Conservation (phyloP, 345 rosid genomes). For the Diplotaxis tenuifolia region DNA sequence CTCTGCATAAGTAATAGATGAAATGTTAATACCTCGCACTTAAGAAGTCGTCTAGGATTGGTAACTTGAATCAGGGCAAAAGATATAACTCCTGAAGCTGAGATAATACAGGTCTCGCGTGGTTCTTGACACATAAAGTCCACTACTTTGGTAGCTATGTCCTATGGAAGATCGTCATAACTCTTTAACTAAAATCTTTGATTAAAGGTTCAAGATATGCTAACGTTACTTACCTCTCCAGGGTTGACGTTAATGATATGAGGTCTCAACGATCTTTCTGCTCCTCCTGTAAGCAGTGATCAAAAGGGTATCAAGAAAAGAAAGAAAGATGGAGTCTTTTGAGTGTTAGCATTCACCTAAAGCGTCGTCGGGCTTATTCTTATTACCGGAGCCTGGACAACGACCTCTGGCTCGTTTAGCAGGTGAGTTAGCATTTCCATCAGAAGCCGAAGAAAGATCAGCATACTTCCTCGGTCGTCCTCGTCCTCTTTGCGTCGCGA, state of each 20-base stretch:
- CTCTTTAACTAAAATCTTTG: neutral
- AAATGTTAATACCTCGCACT: constrained; percentile 62
- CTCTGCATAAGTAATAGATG: neutral
- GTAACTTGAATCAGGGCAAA: constrained; percentile 65
- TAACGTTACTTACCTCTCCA: constrained; percentile 67
- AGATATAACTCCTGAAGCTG: constrained; percentile 84
- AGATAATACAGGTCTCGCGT: constrained; percentile 78
- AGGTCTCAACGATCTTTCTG: constrained; percentile 90
- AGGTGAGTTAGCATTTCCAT: constrained; percentile 33
- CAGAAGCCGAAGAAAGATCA: constrained; percentile 59
- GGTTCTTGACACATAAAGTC: constrained; percentile 85
- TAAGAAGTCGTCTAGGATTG: constrained; percentile 51
- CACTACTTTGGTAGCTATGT: constrained; percentile 65
- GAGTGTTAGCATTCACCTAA: constrained; percentile 46
- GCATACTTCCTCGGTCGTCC: constrained; percentile 92
- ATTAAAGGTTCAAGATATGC: neutral
- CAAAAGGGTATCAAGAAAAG: neutral
- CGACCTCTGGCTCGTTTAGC: constrained; percentile 71
- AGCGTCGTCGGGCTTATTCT: constrained; percentile 87
- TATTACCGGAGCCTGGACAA: constrained; percentile 58
- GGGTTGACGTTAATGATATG: constrained; percentile 76
- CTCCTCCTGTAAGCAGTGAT: constrained; percentile 8
- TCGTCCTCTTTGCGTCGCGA: constrained; percentile 54
- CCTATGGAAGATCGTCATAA: too few relatives aligned
- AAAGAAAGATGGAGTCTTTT: neutral